Evolutionary conservation across 2,329 filamentous ascomycete genomes (phyloP).

Genomic region (Xylariaceae sp.): DNA sequence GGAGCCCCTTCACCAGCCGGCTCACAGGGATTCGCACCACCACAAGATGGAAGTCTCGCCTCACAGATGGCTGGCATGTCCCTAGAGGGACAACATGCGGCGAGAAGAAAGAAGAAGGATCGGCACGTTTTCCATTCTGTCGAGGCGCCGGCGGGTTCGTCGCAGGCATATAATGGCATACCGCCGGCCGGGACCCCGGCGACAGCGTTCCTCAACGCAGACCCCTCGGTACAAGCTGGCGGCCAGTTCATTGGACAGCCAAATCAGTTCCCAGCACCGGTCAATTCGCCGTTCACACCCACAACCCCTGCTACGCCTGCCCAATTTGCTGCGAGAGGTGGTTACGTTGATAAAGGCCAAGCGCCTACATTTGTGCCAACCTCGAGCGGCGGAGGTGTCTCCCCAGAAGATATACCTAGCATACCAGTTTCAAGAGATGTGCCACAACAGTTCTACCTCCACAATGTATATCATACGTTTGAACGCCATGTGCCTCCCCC

Average conservation of each 20-base stretch:
- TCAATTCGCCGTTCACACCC: conserved; percentile 55
- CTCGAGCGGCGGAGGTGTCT: conserved; percentile 73
- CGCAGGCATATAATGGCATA: conserved; percentile 71
- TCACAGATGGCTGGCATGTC: conserved; percentile 80
- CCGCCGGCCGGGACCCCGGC: conserved; percentile 59
- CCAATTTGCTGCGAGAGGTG: conserved; percentile 50
- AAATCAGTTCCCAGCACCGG: conserved; percentile 65
- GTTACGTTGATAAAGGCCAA: conserved; percentile 39
- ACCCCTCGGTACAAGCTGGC: conserved; percentile 46
- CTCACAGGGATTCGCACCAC: conserved; percentile 40
- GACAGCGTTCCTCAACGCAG: conserved; percentile 62
- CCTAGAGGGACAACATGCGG: conserved; percentile 57
- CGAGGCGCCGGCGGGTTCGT: conserved; percentile 69
- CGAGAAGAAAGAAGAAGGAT: conserved; percentile 86
- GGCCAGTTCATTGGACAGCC: conserved; percentile 52
- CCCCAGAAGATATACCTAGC: conserved; percentile 91
- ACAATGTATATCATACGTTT: conserved; percentile 91
- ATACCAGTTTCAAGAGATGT: conserved; percentile 83
- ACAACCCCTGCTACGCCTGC: conserved; percentile 44
- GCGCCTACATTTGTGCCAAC: conserved; percentile 56
- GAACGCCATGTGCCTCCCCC: conserved; percentile 91
- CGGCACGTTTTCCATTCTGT: conserved; percentile 90
- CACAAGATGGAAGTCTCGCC: conserved; percentile 55
- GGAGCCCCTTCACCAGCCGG: conserved; percentile 38
- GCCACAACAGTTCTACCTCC: conserved; percentile 81